phyloP scores from a whole-genome alignment of 78 protist genomes.

The Dictyostelium firmibasis region DNA sequence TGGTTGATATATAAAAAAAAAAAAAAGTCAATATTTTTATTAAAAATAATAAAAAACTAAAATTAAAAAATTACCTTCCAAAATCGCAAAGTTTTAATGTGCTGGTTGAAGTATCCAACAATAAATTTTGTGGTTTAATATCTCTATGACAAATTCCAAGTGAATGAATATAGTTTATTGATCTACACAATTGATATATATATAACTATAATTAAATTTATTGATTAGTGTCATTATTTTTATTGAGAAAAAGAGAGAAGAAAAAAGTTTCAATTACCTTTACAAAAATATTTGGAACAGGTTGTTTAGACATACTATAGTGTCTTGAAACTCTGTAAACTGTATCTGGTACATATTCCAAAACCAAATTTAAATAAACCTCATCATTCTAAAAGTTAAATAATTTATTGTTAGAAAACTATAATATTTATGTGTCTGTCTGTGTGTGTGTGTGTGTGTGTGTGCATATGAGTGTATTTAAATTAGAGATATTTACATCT shows the following conservation, averaged over 20 bases:
- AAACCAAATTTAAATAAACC: constrained; percentile 97
- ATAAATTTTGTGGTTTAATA: constrained; percentile 94
- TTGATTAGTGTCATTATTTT: neutral
- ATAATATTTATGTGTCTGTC: neutral
- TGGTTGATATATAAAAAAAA: neutral
- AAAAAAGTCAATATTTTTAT: neutral
- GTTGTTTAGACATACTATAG: constrained; percentile 86
- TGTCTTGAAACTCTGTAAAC: constrained; percentile 89
- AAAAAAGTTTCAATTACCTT: constrained; percentile 81
- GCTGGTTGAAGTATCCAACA: constrained; percentile 92
- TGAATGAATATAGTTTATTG: constrained; percentile 92
- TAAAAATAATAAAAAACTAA: neutral
- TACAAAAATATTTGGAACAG: constrained; percentile 91
- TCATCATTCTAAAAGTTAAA: constrained; percentile 86
- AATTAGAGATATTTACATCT: constrained; percentile 20
- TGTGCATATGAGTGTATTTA: too few relatives aligned
- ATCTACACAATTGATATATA: constrained; percentile 95
- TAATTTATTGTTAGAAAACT: neutral
- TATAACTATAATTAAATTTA: constrained; percentile 79
- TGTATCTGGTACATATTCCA: constrained; percentile 99
- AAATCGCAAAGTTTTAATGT: constrained; percentile 98
- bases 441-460: too few relatives aligned
- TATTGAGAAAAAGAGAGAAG: neutral
- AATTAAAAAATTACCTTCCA: constrained; percentile 81
- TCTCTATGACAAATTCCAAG: constrained; percentile 93